Evolutionary conservation across 2,329 filamentous ascomycete genomes (phyloP).

Genomic region (Xylariales sp.): DNA sequence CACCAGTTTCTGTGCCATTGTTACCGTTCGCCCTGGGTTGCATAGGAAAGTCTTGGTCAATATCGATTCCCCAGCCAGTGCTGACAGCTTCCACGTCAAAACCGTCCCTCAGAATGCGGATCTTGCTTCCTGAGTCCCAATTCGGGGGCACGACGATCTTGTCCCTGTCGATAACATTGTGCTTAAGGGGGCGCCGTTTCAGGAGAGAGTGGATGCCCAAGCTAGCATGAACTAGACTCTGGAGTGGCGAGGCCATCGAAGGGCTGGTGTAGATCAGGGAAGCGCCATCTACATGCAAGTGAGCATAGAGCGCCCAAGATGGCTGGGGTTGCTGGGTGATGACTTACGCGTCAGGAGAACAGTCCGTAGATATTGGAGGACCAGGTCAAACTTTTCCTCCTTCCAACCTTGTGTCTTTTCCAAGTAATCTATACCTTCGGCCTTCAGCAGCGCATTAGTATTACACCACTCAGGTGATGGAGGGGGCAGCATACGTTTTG

Average conservation of each 20-base stretch:
- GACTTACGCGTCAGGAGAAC: conserved; percentile 76
- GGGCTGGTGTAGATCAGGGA: conserved; percentile 83
- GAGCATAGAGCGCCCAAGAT: conserved; percentile 6
- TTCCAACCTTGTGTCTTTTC: conserved; percentile 91
- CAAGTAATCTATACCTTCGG: conserved; percentile 83
- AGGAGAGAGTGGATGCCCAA: conserved; percentile 81
- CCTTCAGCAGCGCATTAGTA: conserved; percentile 36
- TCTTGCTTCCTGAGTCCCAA: conserved; percentile 99
- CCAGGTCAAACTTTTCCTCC: conserved; percentile 94
- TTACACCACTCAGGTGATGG: conserved; percentile 5
- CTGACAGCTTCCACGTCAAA: conserved; percentile 89
- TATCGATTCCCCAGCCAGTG: conserved; percentile 79
- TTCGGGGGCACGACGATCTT: conserved; percentile 93
- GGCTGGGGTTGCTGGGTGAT: conserved; percentile 22
- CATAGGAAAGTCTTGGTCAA: conserved; percentile 52
- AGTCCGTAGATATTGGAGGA: conserved; percentile 88
- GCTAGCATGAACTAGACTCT: conserved; percentile 76
- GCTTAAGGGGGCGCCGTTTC: conserved; percentile 73
- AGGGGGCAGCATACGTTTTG: conserved; percentile 64
- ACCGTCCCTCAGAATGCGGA: conserved; percentile 81
- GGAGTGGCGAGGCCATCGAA: conserved; percentile 70
- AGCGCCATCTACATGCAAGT: conserved; percentile 58
- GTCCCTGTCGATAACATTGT: conserved; percentile 89
- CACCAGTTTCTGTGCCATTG: conserved; percentile 4
- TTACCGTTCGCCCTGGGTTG: conserved; percentile 20